These are phyloP conservation scores for Trebouxiophyceae sp. DNA, from an alignment of 163 green algal species.

Conservation along the genomic window DNA sequence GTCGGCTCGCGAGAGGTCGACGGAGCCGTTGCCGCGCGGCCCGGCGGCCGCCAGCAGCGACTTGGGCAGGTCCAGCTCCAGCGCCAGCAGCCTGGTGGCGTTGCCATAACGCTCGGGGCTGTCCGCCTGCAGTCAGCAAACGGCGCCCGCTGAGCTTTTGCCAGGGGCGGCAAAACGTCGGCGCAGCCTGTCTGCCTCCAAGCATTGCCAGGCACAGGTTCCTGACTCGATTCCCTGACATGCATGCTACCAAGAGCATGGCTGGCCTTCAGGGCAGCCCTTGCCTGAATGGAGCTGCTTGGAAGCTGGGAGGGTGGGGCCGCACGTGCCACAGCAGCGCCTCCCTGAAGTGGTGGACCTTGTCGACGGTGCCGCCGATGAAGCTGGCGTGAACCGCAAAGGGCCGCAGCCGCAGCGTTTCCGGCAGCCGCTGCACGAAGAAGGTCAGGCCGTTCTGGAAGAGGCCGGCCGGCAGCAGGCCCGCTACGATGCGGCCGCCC, in stretches of 20 bases:
- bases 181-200: no score
- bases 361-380: neutral
- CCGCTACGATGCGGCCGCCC: neutral
- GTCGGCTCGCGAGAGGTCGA: neutral
- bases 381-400: neutral
- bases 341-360: neutral
- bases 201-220: no score
- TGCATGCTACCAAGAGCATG: no score
- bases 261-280: no score
- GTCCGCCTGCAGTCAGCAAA: neutral
- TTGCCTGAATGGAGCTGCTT: no score
- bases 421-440: neutral
- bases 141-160: no score
- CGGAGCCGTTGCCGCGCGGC: neutral
- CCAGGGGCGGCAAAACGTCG: no score
- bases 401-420: neutral
- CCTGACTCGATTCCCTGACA: no score
- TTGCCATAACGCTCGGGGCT: neutral
- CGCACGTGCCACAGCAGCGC: neutral
- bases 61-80: neutral
- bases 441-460: neutral
- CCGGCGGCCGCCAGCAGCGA: neutral
- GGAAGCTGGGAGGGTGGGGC: no score
- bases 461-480: neutral
- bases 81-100: neutral